Base-by-base conservation (phyloP, 2,329 filamentous ascomycete species). In the Arthrobotrys megalospora region DNA sequence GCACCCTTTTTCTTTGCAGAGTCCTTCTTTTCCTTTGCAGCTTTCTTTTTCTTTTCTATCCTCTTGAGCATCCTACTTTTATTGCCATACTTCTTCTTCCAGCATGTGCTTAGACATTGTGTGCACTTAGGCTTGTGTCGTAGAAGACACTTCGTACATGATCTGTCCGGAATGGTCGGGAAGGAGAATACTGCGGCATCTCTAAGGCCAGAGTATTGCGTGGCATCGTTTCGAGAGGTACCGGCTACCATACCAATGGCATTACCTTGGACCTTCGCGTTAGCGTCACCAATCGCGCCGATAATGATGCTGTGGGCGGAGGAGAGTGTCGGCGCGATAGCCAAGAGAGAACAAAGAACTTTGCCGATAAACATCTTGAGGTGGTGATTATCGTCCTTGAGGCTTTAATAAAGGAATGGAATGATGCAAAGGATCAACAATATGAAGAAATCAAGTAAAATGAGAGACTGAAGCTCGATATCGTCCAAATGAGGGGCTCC, bases 231-330 rank as follows among this genome's bases (percentile, higher is more conserved):
- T 4, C 69, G 69, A 32, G 58, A 10, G 8, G 47, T 66, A n/a
- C 50, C 43, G 4, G 45, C 38, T 10, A 55, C 48, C 45, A 76
- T 43, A 19, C 72, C 72, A 32, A 76, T 32, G 6, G 71, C 63
- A 36, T 41, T 6, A 11, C 72, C 72, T 19, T 64, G 50, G 8
- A 75, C 19, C 1, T 11, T 32, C 24, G 6, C 24, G 21, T 76
- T 63, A 6, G 64, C 72, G 43, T 68, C 58, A 28, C 72, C 72
- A 12, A 64, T 28, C 3, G 64, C 72, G 24, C 45, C 14, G 21
- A 76, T 52, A 34, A 76, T 55, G 19, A 48, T 38, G 12, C 14
- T 45, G 45, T 76, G 71, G 32, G 67, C 41, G 6, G 45, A 19
- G 28, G 63, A 19, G 12, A 19, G n/a, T 2, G 43, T 36, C 6